Evolutionary conservation across 2,329 filamentous ascomycete genomes (phyloP), one percentile per base, ranked within the genome.

Genomic region (Exophiala sp.): DNA sequence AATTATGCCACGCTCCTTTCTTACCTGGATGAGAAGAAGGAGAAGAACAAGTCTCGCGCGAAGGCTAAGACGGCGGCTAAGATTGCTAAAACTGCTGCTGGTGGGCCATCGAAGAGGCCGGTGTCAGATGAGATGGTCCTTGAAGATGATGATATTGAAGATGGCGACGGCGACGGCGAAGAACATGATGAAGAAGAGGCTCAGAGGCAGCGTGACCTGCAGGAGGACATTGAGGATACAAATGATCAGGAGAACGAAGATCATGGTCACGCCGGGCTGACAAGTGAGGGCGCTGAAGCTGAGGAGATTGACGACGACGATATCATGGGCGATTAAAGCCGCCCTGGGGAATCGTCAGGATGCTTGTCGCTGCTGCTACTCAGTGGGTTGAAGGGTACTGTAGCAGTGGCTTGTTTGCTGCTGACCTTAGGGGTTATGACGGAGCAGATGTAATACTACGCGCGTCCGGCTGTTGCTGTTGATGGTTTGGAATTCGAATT

Each of bases 1-100:
- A 96, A 93, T 65, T 94, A 87, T 74, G 87, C 85, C 63, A 88
- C 93, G 61, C 81, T 96, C 5, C 73, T 95, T 3, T 79, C 81
- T 7, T 93, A 85, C 65, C 73, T 97, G 2, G 89, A 95, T 61
- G 67, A 41, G 55, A 61, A 52, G 51, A 53, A 34, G 32, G 37
- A 37, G 32, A 48, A 52, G 48, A 52, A n/a, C n/a, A n/a, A 60
- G 59, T 39, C 53, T 8, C 7, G 14, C 14, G 5, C 34, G 34
- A 37, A 37, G 11, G 14, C 34, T 7, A 37, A 37, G 34, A 58
- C 35, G 7, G 43, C 39, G 23, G 46, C 24, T 11, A 49, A 46
- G 45, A 30, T 29, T 34, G 21, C 29, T 8, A 30, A 35, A 47
- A 42, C 14, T 24, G 52, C 41, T 43, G 43, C 34, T 13, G 48